These are phyloP conservation scores for Pseudocercospora fijiensis DNA, from an alignment of 2,329 filamentous ascomycete genomes.

Conservation along the genomic window DNA sequence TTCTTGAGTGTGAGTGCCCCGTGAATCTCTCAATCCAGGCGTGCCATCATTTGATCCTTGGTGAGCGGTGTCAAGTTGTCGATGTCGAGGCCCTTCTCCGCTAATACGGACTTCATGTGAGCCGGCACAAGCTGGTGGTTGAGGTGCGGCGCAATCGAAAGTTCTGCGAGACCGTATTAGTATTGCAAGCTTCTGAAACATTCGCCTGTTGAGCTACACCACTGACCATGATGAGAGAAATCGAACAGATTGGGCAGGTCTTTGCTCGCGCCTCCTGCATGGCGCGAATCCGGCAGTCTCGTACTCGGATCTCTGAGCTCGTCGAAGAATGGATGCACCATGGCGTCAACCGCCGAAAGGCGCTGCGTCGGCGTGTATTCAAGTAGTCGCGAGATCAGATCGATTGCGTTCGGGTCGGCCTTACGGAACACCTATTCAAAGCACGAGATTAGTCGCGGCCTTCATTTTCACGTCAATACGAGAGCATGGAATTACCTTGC, in stretches of 20 bases:
- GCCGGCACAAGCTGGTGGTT: slow-evolving; percentile 85
- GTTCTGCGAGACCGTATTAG: slow-evolving; percentile 58
- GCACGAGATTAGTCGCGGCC: slow-evolving; percentile 16
- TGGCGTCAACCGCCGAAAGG: slow-evolving; percentile 87
- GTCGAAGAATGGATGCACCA: slow-evolving; percentile 98
- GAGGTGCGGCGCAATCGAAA: slow-evolving; percentile 88
- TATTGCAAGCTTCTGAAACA: slow-evolving; percentile 1
- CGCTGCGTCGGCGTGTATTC: slow-evolving; percentile 98
- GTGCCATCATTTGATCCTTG: slow-evolving; percentile 96
- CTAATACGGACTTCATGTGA: slow-evolving; percentile 73
- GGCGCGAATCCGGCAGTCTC: slow-evolving; percentile 88
- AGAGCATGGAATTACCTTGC: slow-evolving; percentile 61
- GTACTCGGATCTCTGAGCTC: slow-evolving; percentile 90
- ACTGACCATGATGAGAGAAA: slow-evolving; percentile 84
- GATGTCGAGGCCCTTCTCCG: slow-evolving; percentile 76
- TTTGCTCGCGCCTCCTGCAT: slow-evolving; percentile 73
- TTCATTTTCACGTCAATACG: background rate
- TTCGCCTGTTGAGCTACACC: background rate
- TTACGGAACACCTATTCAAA: slow-evolving; percentile 81
- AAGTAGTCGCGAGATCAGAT: slow-evolving; percentile 86
- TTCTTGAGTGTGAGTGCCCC: background rate
- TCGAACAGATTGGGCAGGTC: slow-evolving; percentile 88
- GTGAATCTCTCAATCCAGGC: slow-evolving; percentile 68
- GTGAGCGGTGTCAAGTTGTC: slow-evolving; percentile 88
- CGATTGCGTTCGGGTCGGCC: slow-evolving; percentile 88